Evolutionary conservation across 148 eudicot species (phyloP), one percentile per base, ranked within the genome.

Genomic region (Vaccinium darrowii): DNA sequence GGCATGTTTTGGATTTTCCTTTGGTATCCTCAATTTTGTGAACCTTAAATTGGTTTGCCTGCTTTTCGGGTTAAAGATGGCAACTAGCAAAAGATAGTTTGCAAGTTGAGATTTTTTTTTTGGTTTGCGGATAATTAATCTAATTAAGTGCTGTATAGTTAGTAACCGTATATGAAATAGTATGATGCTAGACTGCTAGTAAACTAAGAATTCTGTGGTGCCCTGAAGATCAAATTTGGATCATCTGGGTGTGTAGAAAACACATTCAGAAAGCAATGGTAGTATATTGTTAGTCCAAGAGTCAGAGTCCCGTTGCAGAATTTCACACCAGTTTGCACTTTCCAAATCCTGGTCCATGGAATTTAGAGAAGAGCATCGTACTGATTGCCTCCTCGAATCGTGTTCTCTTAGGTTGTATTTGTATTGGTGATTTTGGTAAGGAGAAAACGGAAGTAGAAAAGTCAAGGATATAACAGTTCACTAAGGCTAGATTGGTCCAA

Each of bases 1-100:
- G 74, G 16, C 74, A 30, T 69, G 74, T 69, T 69, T 12, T 69
- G 74, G 74, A 69, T 69, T 69, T 69, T 69, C 74, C 39, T 30
- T 69, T 11, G 18, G 74, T 27, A 69, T 69, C 4, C 8, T 69
- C 16, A 27, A 69, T 69, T 30, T 65, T 69, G 39, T 69, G 74
- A 25, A 19, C 43, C 36, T 69, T 69, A 14, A 27, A 69, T 30
- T 69, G 4, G 7, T 69, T 65, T 69, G 74, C 15, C 43, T 69
- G 19, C 43, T 69, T 69, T 69, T 69, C 74, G 13, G 74, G 19
- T 69, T 30, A 69, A 69, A 69, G 73, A 69, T 30, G 43, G 30
- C 19, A 13, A 69, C 39, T 39, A 30, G 74, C 74, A 30, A 69
- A 69, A 27, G 43, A 69, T 69, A 27, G 39, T 4, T 5, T 69